Conservation (phyloP, 768 basidiomycete species). For the Agaricus subrufescens region DNA sequence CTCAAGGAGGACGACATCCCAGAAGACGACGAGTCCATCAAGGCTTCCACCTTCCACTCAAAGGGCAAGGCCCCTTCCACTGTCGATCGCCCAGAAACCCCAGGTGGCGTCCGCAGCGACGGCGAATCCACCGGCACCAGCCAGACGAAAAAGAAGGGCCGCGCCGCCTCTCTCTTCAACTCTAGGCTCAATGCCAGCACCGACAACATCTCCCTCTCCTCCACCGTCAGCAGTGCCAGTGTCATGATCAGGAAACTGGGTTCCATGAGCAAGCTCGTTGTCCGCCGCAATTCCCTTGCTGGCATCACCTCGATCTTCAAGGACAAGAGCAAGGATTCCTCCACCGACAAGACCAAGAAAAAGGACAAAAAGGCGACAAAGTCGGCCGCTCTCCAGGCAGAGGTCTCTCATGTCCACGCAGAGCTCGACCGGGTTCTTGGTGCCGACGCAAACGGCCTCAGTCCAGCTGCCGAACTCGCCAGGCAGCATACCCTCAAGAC, state of each 20-base stretch:
- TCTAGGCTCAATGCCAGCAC: conserved; percentile 82
- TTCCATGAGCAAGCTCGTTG: conserved; percentile 76
- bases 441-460: conserved; percentile 68
- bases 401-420: conserved; percentile 77
- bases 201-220: conserved; percentile 92
- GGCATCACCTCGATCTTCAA: conserved; percentile 94
- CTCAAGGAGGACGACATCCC: conserved; percentile 47
- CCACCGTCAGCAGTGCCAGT: conserved; percentile 90
- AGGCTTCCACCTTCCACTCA: conserved; percentile 30
- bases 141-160: conserved; percentile 65
- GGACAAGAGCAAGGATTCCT: conserved; percentile 60
- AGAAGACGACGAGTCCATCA: conserved; percentile 36
- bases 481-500: conserved; percentile 89
- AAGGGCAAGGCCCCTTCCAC: conserved; percentile 29
- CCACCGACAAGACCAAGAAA: conserved; percentile 23
- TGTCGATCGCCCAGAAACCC: conserved; percentile 19
- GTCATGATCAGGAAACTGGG: conserved; percentile 97
- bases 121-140: conserved; percentile 38
- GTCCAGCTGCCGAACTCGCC: conserved; percentile 87
- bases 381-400: conserved; percentile 59
- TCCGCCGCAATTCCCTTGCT: conserved; percentile 82
- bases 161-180: conserved; percentile 79
- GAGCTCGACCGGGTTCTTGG: conserved; percentile 63
- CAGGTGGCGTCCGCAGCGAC: conserved; percentile 24
- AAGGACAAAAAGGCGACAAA: conserved; percentile 59